phyloP scores from a whole-genome alignment of 2,329 filamentous ascomycete genomes.

The Xylariaceae sp. region DNA sequence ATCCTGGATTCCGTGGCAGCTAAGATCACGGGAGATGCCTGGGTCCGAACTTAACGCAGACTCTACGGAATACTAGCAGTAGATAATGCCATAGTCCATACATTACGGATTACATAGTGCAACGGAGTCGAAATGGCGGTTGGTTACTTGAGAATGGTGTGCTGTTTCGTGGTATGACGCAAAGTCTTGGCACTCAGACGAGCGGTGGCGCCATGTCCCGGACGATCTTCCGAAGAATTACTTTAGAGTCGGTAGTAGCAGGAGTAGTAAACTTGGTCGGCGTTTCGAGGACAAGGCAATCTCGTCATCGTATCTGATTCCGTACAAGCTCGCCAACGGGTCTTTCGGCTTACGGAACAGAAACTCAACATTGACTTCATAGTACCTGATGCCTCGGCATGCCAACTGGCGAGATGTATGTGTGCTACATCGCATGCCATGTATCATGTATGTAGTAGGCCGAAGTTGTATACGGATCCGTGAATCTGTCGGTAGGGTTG shows the following conservation, averaged over 20 bases:
- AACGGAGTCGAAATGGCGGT: too few relatives aligned
- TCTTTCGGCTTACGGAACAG: not conserved
- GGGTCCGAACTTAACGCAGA: too few relatives aligned
- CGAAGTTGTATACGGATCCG: too few relatives aligned
- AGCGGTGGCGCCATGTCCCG: constrained; percentile 17
- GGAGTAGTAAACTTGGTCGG: not conserved
- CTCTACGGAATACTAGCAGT: too few relatives aligned
- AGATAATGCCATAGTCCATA: too few relatives aligned
- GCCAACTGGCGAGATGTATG: not conserved
- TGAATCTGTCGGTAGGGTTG: too few relatives aligned
- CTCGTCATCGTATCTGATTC: not conserved
- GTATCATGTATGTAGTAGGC: too few relatives aligned
- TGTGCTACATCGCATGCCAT: too few relatives aligned
- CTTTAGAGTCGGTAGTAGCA: not conserved
- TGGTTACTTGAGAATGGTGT: not conserved
- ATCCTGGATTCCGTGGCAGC: too few relatives aligned
- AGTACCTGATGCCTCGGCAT: not conserved
- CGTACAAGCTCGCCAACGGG: not conserved
- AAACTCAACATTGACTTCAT: not conserved
- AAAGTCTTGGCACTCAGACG: constrained; percentile 18
- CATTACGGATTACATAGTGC: not conserved
- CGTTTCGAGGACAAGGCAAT: not conserved
- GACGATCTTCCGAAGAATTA: not conserved
- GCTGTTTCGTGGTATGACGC: constrained; percentile 9
- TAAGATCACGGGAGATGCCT: too few relatives aligned